phyloP scores from a whole-genome alignment of 2,329 filamentous ascomycete genomes.

The Beauveria asiatica region DNA sequence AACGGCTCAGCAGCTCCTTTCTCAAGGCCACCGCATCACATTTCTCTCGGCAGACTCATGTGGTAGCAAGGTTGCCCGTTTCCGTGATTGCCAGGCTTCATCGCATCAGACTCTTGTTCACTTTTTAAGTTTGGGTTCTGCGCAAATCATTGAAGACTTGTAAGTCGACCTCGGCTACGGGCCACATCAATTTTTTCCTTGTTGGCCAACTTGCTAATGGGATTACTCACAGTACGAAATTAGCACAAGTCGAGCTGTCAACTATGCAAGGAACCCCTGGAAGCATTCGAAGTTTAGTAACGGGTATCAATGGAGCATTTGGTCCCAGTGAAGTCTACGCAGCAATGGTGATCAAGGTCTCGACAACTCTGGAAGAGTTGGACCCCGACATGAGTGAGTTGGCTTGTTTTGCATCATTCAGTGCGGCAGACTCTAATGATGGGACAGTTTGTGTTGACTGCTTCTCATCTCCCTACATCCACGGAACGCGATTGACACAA shows the following conservation, averaged over 20 bases:
- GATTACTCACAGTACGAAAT: background rate
- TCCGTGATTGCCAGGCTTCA: background rate
- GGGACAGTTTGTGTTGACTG: background rate
- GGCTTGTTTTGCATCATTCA: background rate
- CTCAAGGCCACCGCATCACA: background rate
- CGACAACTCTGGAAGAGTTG: background rate
- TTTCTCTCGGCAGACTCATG: constrained; percentile 5
- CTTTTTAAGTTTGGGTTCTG: constrained; percentile 2
- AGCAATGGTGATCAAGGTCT: background rate
- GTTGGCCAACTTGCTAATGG: background rate
- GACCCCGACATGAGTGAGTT: constrained; percentile 1
- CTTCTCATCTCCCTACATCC: constrained; percentile 1
- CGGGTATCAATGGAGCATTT: constrained; percentile 4
- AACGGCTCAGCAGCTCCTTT: background rate
- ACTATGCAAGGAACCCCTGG: background rate
- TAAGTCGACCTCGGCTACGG: background rate
- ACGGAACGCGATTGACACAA: background rate
- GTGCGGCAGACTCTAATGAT: background rate
- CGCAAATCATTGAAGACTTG: constrained; percentile 2
- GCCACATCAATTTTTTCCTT: background rate
- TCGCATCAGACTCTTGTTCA: background rate
- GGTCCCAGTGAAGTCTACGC: background rate
- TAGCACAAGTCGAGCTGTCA: background rate
- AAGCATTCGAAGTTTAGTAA: background rate
- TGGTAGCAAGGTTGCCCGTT: background rate